Evolutionary conservation across 257 asterid genomes (phyloP).

Genomic region (Solanum sitiens): DNA sequence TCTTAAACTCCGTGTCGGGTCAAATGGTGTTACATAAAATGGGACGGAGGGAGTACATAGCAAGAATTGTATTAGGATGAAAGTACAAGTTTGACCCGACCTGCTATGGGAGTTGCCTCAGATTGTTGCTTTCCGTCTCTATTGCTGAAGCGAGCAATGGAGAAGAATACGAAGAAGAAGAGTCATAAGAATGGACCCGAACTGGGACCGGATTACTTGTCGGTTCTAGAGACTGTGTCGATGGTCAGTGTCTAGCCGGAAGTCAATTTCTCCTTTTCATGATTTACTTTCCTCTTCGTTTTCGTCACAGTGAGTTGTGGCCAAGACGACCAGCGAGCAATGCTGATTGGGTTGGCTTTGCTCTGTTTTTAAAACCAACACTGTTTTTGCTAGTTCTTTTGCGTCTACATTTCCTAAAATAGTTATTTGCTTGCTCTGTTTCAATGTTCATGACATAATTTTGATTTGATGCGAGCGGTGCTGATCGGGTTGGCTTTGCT

Average conservation of each 20-base stretch:
- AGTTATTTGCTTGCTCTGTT: too few species aligned
- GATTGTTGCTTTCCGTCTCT: neutral
- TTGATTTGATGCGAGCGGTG: too few species aligned
- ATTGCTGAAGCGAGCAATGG: neutral
- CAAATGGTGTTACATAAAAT: too few species aligned
- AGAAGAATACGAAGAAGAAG: neutral
- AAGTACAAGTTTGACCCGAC: neutral
- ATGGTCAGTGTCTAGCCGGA: slow-evolving; percentile 43
- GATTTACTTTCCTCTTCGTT: slow-evolving; percentile 23
- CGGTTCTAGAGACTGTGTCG: neutral
- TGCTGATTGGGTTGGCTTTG: slow-evolving; percentile 44
- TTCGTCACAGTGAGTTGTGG: slow-evolving; percentile 3
- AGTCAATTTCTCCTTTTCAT: slow-evolving; percentile 24
- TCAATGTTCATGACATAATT: too few species aligned
- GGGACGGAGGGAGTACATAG: too few species aligned
- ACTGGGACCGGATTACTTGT: neutral
- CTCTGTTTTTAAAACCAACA: slow-evolving; percentile 22
- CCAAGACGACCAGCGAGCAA: slow-evolving; percentile 30
- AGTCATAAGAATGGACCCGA: neutral
- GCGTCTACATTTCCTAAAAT: too few species aligned
- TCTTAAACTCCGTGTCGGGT: too few species aligned
- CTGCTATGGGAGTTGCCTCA: neutral
- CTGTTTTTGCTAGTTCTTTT: too few species aligned
- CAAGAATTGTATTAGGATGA: neutral
- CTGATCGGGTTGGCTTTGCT: too few species aligned